Base-by-base conservation (phyloP, 176 grass and related monocot species). In the Oryza punctata region DNA sequence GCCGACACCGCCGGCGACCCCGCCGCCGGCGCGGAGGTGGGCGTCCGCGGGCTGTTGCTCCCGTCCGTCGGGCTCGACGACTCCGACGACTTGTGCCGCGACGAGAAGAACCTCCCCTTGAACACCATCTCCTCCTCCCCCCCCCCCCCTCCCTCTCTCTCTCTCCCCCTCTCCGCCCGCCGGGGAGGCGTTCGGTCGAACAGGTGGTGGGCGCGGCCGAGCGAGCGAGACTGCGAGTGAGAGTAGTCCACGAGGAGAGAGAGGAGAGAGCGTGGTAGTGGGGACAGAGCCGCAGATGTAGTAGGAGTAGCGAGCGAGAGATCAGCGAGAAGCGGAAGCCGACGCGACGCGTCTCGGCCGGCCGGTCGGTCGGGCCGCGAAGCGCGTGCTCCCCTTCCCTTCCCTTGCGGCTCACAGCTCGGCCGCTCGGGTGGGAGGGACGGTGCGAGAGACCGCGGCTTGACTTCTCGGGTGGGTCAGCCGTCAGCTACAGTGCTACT, bases 51-150 rank as follows among this genome's bases (percentile, higher is more conserved):
- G 89, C 97, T 99, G 87, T 90, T 99, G 77, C 93, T 96, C 37
- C 93, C 97, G 18, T 99, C 97, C 23, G 52, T 57, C 19, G 97
- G 93, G 61, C 97, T 96, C 1, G 92, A 91, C 29, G 93, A 84
- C 38, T 92, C 90, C 38, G 90, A 90, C 33, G 90, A 88, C 79
- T 92, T 92, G 81, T 92, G 90, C 43, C 91, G 88, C 37, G 93
- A 94, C 30, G 94, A 95, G 91, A 99, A 99, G 86, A 99, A 99
- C 49, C 96, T 86, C 30, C 91, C 93, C 84, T 92, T 99, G 91
- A 99, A 99, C 84, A 99, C 93, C 97, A 99, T 96, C 67, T 38
- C 61, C 57, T n/a, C 18, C 16, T 5, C 38, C 21, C 16, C 12
- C 40, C 18, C 21, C 14, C 19, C 46, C 19, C n/a, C n/a, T n/a